Conservation (phyloP, 2,329 filamentous ascomycete genomes). For the Chaetothyriales sp. region DNA sequence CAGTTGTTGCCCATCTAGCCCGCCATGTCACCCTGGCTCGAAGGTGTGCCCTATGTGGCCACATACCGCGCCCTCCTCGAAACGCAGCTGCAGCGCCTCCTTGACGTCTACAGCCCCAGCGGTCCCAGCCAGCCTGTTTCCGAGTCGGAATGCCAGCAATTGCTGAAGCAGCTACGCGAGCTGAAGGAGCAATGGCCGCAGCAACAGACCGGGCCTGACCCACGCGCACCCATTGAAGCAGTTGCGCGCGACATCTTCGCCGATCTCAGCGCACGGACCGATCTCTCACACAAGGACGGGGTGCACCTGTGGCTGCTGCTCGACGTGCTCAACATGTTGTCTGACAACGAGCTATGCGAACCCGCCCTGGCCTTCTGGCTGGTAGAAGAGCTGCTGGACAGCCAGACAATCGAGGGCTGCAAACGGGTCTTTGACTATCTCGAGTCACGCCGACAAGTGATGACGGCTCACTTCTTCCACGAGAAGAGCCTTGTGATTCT, state of each 20-base stretch:
- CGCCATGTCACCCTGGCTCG: conserved; percentile 8
- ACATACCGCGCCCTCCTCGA: conserved; percentile 12
- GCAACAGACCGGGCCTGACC: not conserved
- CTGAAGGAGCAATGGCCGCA: not conserved
- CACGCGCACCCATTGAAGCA: conserved; percentile 51
- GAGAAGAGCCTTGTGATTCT: conserved; percentile 79
- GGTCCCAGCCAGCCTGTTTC: conserved; percentile 5
- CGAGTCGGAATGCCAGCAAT: conserved; percentile 13
- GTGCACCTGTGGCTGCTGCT: conserved; percentile 83
- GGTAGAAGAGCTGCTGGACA: conserved; percentile 87
- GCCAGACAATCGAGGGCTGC: conserved; percentile 84
- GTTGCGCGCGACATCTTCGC: conserved; percentile 72
- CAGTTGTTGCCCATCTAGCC: not conserved
- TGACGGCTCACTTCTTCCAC: conserved; percentile 64
- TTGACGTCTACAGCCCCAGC: conserved; percentile 5
- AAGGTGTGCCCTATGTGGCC: conserved; percentile 9
- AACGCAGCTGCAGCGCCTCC: conserved; percentile 4
- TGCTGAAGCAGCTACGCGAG: conserved; percentile 6
- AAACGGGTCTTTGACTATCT: conserved; percentile 86
- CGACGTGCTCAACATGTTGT: conserved; percentile 77
- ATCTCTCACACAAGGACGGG: conserved; percentile 64
- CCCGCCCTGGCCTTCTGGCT: conserved; percentile 75
- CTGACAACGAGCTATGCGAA: conserved; percentile 58
- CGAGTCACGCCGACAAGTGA: conserved; percentile 77
- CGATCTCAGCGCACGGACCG: conserved; percentile 53